These are phyloP conservation scores for Hebeloma cylindrosporum DNA, from an alignment of 768 basidiomycete genomes.

Conservation along the genomic window DNA sequence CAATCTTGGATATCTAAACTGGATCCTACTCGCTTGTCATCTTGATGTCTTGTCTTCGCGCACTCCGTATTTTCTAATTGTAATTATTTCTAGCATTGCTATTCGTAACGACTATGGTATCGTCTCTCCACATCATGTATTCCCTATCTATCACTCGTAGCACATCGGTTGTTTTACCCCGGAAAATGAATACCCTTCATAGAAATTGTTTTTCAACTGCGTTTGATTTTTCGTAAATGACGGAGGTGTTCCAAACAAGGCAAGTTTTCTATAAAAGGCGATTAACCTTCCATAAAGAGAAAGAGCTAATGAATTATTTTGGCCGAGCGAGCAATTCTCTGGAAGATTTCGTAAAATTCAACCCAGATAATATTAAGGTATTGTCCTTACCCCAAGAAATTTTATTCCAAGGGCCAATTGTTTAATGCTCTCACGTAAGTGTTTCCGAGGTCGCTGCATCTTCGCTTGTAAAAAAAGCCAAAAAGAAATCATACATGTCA, in stretches of 20 bases:
- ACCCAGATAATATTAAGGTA: too few relatives aligned
- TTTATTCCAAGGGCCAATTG: too few relatives aligned
- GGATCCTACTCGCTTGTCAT: conserved; percentile 71
- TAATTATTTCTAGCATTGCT: conserved; percentile 19
- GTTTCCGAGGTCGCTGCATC: too few relatives aligned
- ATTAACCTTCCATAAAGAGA: conserved; percentile 16
- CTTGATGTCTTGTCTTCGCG: conserved; percentile 19
- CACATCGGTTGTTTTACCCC: conserved; percentile 7
- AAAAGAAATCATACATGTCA: too few relatives aligned
- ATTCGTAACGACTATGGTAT: conserved; percentile 10
- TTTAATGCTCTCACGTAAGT: too few relatives aligned
- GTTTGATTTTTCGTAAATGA: too few relatives aligned
- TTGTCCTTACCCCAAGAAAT: too few relatives aligned
- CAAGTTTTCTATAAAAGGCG: conserved; percentile 19
- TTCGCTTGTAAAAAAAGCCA: too few relatives aligned
- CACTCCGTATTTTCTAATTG: conserved; percentile 17
- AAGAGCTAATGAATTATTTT: neutral
- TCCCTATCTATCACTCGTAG: conserved; percentile 13
- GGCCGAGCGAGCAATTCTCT: too few relatives aligned
- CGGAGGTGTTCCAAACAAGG: too few relatives aligned
- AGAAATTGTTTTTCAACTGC: too few relatives aligned
- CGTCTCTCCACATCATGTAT: conserved; percentile 9
- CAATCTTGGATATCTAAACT: conserved; percentile 82
- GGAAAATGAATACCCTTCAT: conserved; percentile 6
- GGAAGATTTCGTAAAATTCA: too few relatives aligned